Percentiles rank a stretch among this genome's conserved stretches.
Conservation (phyloP, 176 grass and related monocot genomes). For the Rhynchospora breviuscula region DNA sequence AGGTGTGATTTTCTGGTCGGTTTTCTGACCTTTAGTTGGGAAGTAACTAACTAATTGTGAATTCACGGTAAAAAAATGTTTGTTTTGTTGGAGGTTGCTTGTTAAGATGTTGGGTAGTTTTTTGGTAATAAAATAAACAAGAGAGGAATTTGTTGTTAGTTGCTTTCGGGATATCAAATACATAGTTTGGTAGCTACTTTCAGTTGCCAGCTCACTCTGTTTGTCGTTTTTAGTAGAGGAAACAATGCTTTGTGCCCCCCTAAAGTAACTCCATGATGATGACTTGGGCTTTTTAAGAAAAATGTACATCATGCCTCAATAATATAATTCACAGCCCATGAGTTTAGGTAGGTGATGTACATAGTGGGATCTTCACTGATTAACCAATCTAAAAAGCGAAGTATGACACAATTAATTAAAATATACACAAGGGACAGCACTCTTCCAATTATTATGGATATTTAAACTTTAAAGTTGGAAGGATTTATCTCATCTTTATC, state of each 20-base stretch:
- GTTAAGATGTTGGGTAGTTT: neutral
- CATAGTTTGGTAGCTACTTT: conserved; percentile 3
- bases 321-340: neutral
- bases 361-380: neutral
- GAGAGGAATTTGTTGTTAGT: neutral
- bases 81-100: neutral
- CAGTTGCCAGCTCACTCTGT: conserved; percentile 14
- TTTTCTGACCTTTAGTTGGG: neutral
- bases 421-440: too few relatives aligned
- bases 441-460: too few relatives aligned
- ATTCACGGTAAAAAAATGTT: neutral
- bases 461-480: too few relatives aligned
- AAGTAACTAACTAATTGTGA: neutral
- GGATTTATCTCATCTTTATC: too few relatives aligned
- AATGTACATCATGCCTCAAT: neutral
- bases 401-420: neutral
- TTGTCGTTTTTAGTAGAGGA: neutral
- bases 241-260: neutral
- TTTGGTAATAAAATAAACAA: neutral
- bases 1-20: neutral
- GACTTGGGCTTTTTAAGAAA: neutral
- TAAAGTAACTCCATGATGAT: neutral
- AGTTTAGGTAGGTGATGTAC: neutral
- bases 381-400: neutral
- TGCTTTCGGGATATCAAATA: neutral